phyloP scores from a whole-genome alignment of 2,329 filamentous ascomycete species.

The Coniochaeta hoffmannii region DNA sequence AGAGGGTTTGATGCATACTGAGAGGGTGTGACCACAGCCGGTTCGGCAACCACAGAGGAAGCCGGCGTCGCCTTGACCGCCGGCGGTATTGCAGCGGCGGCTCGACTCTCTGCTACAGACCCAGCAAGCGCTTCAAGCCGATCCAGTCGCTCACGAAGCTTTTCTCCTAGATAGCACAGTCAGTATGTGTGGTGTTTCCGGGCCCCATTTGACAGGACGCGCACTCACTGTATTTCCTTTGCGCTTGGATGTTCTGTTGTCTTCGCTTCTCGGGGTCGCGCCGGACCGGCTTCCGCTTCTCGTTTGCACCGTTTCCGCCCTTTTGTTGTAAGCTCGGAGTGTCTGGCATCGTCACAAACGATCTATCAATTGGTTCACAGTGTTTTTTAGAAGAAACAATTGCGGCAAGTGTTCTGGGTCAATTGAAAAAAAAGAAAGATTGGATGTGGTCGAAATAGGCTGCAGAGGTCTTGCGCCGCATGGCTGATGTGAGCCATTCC shows the following conservation, averaged over 20 bases:
- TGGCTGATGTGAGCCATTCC: background rate
- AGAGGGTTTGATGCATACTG: background rate
- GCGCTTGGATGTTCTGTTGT: slow-evolving; percentile 16
- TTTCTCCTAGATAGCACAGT: slow-evolving; percentile 7
- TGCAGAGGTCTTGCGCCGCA: background rate
- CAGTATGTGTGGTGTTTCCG: background rate
- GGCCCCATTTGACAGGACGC: background rate
- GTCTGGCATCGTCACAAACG: background rate
- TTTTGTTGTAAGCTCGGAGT: background rate
- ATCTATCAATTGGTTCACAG: background rate
- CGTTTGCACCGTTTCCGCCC: background rate
- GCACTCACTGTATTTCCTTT: slow-evolving; percentile 16
- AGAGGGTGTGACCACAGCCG: background rate
- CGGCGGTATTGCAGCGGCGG: background rate
- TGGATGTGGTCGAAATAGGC: background rate
- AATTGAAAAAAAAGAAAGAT: background rate
- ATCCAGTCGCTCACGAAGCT: slow-evolving; percentile 10
- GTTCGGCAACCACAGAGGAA: background rate
- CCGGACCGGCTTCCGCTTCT: slow-evolving; percentile 9
- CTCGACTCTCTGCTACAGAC: slow-evolving; percentile 1
- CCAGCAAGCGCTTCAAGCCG: slow-evolving; percentile 12
- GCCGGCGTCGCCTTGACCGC: background rate
- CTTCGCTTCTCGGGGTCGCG: slow-evolving; percentile 16
- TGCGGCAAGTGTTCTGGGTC: background rate
- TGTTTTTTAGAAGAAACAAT: background rate